These are phyloP conservation scores for Primulina tabacum DNA, from an alignment of 257 asterid genomes.

Conservation along the genomic window DNA sequence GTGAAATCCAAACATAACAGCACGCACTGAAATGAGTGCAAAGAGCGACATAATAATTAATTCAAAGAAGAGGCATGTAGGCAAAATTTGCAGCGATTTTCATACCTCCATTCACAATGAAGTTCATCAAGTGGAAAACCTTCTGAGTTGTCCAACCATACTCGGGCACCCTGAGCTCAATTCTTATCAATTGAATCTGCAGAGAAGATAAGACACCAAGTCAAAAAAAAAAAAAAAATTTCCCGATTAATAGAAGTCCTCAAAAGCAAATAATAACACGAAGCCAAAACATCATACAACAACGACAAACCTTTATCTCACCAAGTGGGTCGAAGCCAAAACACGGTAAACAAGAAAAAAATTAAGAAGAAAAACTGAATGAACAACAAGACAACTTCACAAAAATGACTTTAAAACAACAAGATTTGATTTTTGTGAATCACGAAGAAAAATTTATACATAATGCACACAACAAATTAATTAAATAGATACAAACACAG, in stretches of 20 bases:
- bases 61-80: constrained; percentile 14
- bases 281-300: constrained; percentile 5
- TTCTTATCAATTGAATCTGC: constrained; percentile 90
- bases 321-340: neutral
- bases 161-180: constrained; percentile 86
- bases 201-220: constrained; percentile 27
- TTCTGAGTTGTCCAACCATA: constrained; percentile 98
- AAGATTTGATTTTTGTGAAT: neutral
- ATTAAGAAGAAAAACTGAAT: neutral
- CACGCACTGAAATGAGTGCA: constrained; percentile 63
- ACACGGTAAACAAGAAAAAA: constrained; percentile 11
- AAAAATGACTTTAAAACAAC: neutral
- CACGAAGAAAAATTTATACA: neutral
- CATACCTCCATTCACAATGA: constrained; percentile 93
- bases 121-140: constrained; percentile 98
- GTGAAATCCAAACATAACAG: constrained; percentile 82
- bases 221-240: neutral
- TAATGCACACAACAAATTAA: too few species aligned
- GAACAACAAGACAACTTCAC: constrained; percentile 6
- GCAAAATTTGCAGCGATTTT: constrained; percentile 13
- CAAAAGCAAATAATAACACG: constrained; percentile 6
- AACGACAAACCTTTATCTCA: too few species aligned
- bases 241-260: constrained; percentile 12
- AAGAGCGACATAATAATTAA: constrained; percentile 11
- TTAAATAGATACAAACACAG: neutral